These are phyloP conservation scores for Cordyceps fumosorosea DNA, from an alignment of 2,329 filamentous ascomycete species.

Conservation along the genomic window DNA sequence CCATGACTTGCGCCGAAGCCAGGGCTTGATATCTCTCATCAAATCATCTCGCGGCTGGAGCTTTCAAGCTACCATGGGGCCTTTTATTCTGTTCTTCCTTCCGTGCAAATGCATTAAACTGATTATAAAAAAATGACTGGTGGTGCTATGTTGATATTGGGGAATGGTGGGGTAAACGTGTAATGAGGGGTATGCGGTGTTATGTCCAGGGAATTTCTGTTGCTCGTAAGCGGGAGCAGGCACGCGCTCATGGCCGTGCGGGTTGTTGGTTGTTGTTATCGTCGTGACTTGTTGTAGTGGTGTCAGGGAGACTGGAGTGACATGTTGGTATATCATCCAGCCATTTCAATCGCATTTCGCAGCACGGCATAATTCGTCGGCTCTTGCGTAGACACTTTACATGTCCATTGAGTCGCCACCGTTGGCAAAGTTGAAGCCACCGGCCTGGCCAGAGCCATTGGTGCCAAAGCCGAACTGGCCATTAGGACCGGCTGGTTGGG, in stretches of 20 bases:
- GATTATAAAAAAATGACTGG: slow-evolving; percentile 31
- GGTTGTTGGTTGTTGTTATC: slow-evolving; percentile 7
- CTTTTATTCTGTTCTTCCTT: slow-evolving; percentile 22
- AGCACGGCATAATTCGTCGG: slow-evolving; percentile 3
- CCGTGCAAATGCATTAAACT: slow-evolving; percentile 29
- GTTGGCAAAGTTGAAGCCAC: slow-evolving; percentile 91
- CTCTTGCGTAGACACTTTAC: slow-evolving; percentile 33
- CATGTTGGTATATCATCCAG: slow-evolving; percentile 8
- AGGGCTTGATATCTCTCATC: slow-evolving; percentile 8
- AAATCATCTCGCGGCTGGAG: slow-evolving; percentile 43
- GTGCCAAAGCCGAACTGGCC: slow-evolving; percentile 76
- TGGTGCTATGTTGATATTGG: slow-evolving; percentile 26
- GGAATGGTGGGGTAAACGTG: slow-evolving; percentile 14
- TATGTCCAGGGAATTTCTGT: slow-evolving; percentile 7
- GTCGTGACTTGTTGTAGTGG: slow-evolving; percentile 5
- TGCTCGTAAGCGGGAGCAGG: slow-evolving; percentile 3
- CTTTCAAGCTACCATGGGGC: slow-evolving; percentile 60
- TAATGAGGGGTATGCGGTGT: slow-evolving; percentile 18
- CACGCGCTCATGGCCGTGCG: background rate
- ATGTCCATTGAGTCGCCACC: slow-evolving; percentile 60
- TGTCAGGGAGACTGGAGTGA: background rate
- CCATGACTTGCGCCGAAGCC: background rate
- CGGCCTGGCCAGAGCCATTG: slow-evolving; percentile 55
- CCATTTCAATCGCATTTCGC: background rate
- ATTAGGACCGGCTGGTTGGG: slow-evolving; percentile 61